These are phyloP conservation scores for Durusdinium trenchii DNA, from an alignment of 73 alveolate species.

Conservation along the genomic window DNA sequence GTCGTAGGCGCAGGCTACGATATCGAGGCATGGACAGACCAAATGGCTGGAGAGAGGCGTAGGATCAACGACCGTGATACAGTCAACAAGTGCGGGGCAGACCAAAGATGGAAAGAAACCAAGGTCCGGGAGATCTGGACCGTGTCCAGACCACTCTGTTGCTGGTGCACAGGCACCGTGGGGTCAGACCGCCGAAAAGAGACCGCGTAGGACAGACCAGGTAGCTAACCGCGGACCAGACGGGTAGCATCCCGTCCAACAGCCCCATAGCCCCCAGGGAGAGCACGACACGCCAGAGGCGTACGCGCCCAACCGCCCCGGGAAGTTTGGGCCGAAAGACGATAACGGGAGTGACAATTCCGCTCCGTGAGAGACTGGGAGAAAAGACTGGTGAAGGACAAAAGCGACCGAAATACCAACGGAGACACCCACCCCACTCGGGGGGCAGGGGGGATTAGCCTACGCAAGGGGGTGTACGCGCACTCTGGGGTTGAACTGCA, in stretches of 20 bases:
- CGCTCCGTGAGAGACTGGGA: slow-evolving; percentile 2
- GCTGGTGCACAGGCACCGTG: not conserved
- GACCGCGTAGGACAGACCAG: not conserved
- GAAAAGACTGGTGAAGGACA: too few species aligned
- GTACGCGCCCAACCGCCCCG: slow-evolving; percentile 40
- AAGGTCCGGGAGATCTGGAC: too few species aligned
- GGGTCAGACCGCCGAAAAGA: not conserved
- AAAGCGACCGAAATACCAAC: not conserved
- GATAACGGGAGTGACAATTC: not conserved
- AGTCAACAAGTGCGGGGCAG: too few species aligned
- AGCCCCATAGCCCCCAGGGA: slow-evolving; percentile 1
- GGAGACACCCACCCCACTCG: not conserved
- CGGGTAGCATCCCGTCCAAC: not conserved
- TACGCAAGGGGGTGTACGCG: too few species aligned
- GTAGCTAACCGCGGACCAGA: slow-evolving; percentile 17
- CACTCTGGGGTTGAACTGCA: too few species aligned
- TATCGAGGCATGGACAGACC: too few species aligned
- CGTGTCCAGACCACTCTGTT: too few species aligned
- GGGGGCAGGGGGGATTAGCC: not conserved
- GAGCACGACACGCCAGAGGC: not conserved
- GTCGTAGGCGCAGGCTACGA: too few species aligned
- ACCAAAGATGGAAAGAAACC: too few species aligned
- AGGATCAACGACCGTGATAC: too few species aligned
- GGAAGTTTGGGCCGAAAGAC: slow-evolving; percentile 13
- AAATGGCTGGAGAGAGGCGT: too few species aligned